A percentile compares a stretch with the other conserved stretches of the same genome.
These are phyloP conservation scores for Allodekkera sacchari DNA, from an alignment of 805 yeast genomes.

Conservation along the genomic window DNA sequence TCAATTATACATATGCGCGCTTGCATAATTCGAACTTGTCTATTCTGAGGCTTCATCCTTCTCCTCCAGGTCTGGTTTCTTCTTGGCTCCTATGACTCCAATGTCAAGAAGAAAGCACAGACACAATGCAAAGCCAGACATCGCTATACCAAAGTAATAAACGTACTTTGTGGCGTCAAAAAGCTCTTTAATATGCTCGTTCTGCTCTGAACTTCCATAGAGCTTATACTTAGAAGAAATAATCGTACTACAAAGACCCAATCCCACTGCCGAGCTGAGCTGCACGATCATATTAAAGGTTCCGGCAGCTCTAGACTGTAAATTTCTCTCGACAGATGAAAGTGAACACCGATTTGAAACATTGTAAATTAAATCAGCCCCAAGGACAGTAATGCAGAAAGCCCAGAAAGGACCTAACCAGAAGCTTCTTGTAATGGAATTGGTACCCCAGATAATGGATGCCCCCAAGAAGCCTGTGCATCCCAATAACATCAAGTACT, in stretches of 20 bases:
- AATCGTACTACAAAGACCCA: constrained; percentile 34
- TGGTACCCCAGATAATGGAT: constrained; percentile 35
- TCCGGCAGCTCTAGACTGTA: constrained; percentile 41
- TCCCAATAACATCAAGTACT: constrained; percentile 27
- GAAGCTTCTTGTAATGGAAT: constrained; percentile 26
- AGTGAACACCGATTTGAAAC: constrained; percentile 36
- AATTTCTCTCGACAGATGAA: constrained; percentile 28
- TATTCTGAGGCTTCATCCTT: not conserved
- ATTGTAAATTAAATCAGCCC: constrained; percentile 40
- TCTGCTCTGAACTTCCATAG: constrained; percentile 23
- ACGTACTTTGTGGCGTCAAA: constrained; percentile 28
- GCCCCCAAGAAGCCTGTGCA: constrained; percentile 28
- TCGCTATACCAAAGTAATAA: constrained; percentile 32
- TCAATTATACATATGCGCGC: not conserved
- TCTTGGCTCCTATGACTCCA: constrained; percentile 27
- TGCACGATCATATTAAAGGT: constrained; percentile 37
- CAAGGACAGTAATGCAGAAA: constrained; percentile 30
- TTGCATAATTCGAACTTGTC: not conserved
- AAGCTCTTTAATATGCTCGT: constrained; percentile 15
- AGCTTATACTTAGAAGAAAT: constrained; percentile 24
- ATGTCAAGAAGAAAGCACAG: constrained; percentile 26
- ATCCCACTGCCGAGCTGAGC: constrained; percentile 32
- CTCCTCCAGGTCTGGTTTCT: constrained; percentile 2
- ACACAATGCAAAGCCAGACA: constrained; percentile 22
- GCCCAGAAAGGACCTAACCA: constrained; percentile 41